Evolutionary conservation across 2,329 filamentous ascomycete genomes (phyloP).

Genomic region (Beauveria sp.): DNA sequence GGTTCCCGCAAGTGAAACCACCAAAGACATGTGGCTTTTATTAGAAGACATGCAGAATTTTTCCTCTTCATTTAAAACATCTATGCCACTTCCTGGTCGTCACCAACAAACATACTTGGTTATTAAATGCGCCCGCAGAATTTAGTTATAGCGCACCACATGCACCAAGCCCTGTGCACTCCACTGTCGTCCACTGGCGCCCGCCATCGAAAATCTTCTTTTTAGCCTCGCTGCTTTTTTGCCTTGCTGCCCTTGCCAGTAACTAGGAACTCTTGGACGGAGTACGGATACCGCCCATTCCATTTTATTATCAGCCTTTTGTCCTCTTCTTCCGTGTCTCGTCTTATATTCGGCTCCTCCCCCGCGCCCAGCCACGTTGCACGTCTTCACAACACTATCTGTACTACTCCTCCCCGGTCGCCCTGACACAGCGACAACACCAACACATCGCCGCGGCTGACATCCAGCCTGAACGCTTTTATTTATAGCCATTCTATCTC

Average conservation of each 20-base stretch:
- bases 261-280: not conserved
- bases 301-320: not conserved
- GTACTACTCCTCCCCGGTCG: not conserved
- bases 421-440: not conserved
- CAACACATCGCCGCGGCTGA: not conserved
- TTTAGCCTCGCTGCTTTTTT: not conserved
- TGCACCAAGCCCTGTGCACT: not conserved
- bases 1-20: not conserved
- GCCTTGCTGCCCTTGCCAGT: no score
- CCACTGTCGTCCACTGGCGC: not conserved
- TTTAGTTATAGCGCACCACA: not conserved
- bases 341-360: conserved; percentile 4
- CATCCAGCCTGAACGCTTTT: not conserved
- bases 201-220: not conserved
- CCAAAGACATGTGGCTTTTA: not conserved
- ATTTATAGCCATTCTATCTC: not conserved
- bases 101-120: not conserved
- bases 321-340: not conserved
- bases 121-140: not conserved
- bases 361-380: not conserved
- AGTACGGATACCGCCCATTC: not conserved
- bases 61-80: not conserved
- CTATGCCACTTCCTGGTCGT: not conserved
- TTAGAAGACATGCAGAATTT: not conserved
- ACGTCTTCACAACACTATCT: not conserved